Evolutionary conservation across 495 filamentous ascomycete species (phyloP), one percentile per base, ranked within the genome.

Genomic region (Trichoderma parareesei): DNA sequence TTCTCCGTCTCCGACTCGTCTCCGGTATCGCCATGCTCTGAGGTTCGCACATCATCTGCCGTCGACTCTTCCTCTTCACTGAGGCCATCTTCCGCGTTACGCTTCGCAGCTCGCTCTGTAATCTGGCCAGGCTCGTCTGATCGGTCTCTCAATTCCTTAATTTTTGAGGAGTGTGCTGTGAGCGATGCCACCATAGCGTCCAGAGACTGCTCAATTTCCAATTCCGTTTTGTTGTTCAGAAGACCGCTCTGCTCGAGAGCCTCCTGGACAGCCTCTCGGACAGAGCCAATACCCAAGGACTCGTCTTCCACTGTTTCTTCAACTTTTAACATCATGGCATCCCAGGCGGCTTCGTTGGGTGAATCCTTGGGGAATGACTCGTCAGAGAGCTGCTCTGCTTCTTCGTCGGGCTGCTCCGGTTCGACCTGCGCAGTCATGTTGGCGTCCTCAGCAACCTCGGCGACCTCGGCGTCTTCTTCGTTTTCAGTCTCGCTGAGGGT

Each of bases 241-340:
- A 80, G 70, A 8, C 77, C 77, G 64, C 77, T 78, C 63, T 79
- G 71, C 65, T 74, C 70, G 7, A 81, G 66, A 5, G 79, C 77
- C n/a, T 78, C 70, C 43, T 75, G 73, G 20, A 81, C 74, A 3
- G 78, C 74, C 42, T 77, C 76, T n/a, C 73, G 68, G 16, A 81
- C 71, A 9, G 71, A 69, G 5, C 74, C 76, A 33, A 79, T 65
- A 33, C 78, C 79, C 43, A 77, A 66, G 64, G 82, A 83, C 63
- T 86, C 84, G 63, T 82, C 75, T 62, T 81, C 78, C 62, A 85
- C 75, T 6, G 78, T 77, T 57, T 84, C 75, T 65, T 85, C 78
- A 3, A 87, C 81, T 70, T 82, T 79, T 35, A 71, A 71, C 57
- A 77, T 80, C 38, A 84, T 75, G 38, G 81, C 77, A n/a, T 81